Percentiles rank a stretch among this genome's conserved stretches.
phyloP scores from a whole-genome alignment of 495 filamentous ascomycete species.

The Lophiotrema nucula region DNA sequence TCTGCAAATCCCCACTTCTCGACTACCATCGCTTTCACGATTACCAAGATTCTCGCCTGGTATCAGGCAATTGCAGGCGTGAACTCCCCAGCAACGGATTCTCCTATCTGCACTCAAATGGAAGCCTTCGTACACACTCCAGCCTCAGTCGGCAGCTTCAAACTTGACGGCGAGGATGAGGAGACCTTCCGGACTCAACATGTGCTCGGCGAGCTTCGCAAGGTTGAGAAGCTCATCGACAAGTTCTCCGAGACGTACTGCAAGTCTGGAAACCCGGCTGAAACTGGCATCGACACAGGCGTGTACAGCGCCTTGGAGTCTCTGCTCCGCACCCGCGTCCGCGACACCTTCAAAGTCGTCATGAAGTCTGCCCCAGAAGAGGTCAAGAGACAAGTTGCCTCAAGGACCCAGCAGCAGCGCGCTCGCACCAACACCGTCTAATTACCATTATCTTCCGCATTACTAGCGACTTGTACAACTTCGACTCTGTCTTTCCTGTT shows the following conservation, averaged over 20 bases:
- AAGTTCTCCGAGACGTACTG: slow-evolving; percentile 32
- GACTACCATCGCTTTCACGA: slow-evolving; percentile 33
- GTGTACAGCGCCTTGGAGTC: slow-evolving; percentile 27
- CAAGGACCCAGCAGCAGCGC: background rate
- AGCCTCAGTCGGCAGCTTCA: slow-evolving; percentile 17
- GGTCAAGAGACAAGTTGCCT: slow-evolving; percentile 28
- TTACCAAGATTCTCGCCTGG: slow-evolving; percentile 31
- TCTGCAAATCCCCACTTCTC: slow-evolving; percentile 31
- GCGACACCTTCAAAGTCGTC: slow-evolving; percentile 30
- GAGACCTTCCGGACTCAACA: slow-evolving; percentile 22
- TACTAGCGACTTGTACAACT: background rate
- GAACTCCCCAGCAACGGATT: slow-evolving; percentile 5
- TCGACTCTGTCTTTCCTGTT: background rate
- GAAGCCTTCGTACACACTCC: slow-evolving; percentile 25
- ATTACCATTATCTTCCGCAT: background rate
- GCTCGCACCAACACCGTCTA: slow-evolving; percentile 1
- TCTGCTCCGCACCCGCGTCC: slow-evolving; percentile 27
- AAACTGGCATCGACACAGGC: slow-evolving; percentile 21
- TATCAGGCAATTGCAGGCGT: slow-evolving; percentile 28
- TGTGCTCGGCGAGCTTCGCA: slow-evolving; percentile 28
- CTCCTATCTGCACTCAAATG: slow-evolving; percentile 11
- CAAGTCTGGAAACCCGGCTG: slow-evolving; percentile 12
- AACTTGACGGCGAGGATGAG: slow-evolving; percentile 26
- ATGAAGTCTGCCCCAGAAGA: slow-evolving; percentile 31
- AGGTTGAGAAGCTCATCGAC: slow-evolving; percentile 33